Evolutionary conservation across 208 protist genomes (phyloP).

Genomic region (Leishmania amazonensis): DNA sequence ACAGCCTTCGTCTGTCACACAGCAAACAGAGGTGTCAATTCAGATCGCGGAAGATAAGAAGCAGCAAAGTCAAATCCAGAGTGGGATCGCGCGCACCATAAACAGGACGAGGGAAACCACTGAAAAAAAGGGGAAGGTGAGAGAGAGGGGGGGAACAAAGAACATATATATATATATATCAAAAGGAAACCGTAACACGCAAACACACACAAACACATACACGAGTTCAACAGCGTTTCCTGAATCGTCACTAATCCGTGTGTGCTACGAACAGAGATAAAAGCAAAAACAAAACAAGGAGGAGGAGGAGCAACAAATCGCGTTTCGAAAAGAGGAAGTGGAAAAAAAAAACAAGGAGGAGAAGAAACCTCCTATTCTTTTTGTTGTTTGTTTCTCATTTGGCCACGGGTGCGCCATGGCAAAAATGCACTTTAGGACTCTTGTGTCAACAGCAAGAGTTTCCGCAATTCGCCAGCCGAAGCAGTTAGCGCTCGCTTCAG

Average conservation of each 20-base stretch:
- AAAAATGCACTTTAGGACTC: background rate
- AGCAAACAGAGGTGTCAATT: background rate
- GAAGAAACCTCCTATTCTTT: background rate
- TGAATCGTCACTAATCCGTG: background rate
- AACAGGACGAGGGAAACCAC: background rate
- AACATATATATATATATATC: background rate
- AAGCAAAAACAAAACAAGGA: background rate
- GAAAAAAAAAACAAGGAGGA: background rate
- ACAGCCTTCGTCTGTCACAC: conserved; percentile 3
- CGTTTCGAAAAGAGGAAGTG: background rate
- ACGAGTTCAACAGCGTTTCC: too few species aligned
- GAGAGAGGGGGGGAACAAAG: background rate
- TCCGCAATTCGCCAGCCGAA: background rate
- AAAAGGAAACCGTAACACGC: background rate
- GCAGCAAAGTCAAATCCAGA: background rate
- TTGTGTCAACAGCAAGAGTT: background rate
- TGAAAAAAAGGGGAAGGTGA: background rate
- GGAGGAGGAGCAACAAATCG: background rate
- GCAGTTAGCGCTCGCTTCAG: background rate
- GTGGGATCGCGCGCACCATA: background rate
- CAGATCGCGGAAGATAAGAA: background rate
- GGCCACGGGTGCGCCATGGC: background rate
- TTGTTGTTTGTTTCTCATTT: background rate
- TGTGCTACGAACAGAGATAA: background rate
- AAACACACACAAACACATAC: background rate